Conservation (phyloP, 441 rosid species). For the Corymbia citriodora region DNA sequence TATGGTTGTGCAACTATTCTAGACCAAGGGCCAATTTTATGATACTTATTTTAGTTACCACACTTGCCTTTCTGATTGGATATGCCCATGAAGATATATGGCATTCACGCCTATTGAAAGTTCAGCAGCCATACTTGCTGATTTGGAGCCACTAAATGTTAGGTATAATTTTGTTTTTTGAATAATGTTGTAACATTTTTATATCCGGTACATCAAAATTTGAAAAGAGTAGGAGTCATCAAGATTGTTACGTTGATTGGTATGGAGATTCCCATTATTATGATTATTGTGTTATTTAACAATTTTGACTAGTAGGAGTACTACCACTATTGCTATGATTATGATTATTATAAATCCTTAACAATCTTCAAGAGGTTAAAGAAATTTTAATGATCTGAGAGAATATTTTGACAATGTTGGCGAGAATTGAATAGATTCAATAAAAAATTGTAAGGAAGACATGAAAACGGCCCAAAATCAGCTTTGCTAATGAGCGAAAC, state of each 20-base stretch:
- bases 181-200: background rate
- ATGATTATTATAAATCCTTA: background rate
- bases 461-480: background rate
- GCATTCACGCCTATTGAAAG: background rate
- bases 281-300: background rate
- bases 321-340: background rate
- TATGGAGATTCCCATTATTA: background rate
- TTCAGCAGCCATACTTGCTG: background rate
- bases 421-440: too few relatives aligned
- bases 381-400: fast-evolving
- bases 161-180: background rate
- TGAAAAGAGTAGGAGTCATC: background rate
- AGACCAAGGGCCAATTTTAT: background rate
- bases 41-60: background rate
- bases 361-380: background rate
- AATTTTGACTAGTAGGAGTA: fast-evolving
- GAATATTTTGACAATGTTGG: too few relatives aligned
- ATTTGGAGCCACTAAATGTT: background rate
- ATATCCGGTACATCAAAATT: fast-evolving
- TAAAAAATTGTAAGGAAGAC: background rate
- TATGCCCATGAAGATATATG: background rate
- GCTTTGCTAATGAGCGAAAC: background rate
- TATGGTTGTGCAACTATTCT: fast-evolving
- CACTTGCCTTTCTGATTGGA: background rate
- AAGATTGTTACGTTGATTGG: fast-evolving